Conservation (phyloP, 2,329 filamentous ascomycete genomes). For the Calonectria hongkongensis region DNA sequence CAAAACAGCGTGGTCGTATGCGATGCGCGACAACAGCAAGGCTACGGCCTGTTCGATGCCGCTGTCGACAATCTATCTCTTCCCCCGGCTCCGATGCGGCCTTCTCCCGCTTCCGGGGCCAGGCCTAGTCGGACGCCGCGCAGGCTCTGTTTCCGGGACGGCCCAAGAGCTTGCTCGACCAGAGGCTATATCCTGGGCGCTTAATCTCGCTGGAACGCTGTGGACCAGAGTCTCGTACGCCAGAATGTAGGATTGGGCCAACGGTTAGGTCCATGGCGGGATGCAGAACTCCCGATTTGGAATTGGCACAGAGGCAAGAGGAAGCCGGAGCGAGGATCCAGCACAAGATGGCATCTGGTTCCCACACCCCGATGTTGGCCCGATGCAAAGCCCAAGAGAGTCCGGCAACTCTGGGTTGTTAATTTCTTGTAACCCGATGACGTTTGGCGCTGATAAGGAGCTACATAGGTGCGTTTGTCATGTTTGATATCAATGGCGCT, state of each 20-base stretch:
- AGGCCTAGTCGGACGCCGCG: constrained; percentile 3
- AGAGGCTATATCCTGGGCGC: constrained; percentile 48
- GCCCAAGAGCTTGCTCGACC: constrained; percentile 23
- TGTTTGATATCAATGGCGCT: constrained; percentile 19
- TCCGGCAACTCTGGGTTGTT: constrained; percentile 30
- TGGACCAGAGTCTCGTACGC: constrained; percentile 46
- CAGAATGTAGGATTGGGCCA: constrained; percentile 53
- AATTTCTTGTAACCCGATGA: constrained; percentile 40
- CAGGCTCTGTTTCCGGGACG: constrained; percentile 35
- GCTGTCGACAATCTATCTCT: constrained; percentile 19
- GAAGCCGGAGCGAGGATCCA: constrained; percentile 31
- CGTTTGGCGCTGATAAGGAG: constrained; percentile 35
- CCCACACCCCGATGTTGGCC: constrained; percentile 38
- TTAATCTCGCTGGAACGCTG: constrained; percentile 51
- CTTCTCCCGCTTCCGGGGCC: constrained; percentile 33
- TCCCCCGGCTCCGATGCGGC: constrained; percentile 25
- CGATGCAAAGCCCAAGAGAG: constrained; percentile 33
- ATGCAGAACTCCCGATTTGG: constrained; percentile 54
- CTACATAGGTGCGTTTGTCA: constrained; percentile 16
- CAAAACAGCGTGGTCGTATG: not conserved
- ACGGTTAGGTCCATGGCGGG: constrained; percentile 47
- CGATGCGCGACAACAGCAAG: constrained; percentile 18
- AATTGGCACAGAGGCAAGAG: constrained; percentile 40
- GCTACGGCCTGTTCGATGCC: constrained; percentile 21
- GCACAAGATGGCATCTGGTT: constrained; percentile 34